Base-by-base conservation (phyloP, 2,329 filamentous ascomycete genomes). In the Fusarium marasasianum region DNA sequence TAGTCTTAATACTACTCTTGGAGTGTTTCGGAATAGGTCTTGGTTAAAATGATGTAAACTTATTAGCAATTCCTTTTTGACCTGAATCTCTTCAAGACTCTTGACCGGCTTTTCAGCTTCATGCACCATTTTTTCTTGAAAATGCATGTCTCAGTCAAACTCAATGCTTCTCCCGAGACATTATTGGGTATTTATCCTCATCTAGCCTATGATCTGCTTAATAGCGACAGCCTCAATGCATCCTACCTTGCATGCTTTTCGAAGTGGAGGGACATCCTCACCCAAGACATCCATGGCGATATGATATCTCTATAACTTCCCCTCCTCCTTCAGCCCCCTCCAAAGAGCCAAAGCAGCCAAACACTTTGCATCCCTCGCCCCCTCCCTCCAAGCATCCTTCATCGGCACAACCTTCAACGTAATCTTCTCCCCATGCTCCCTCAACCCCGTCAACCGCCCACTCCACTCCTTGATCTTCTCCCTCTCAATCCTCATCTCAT, bases 341-440 rank as follows among this genome's bases (percentile, higher is more conserved):
- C 87, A 92, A 24, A 92, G 78, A 20, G 89, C 88, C 78, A 90
- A 79, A 8, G 90, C 90, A 24, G 85, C 84, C 54, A 92, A 83
- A n/a, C 87, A 86, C 80, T 91, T 92, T 4, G 86, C 85, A 76
- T 92, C 90, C 24, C 88, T 83, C 2, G 84, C 86, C 2, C 87
- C 90, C 75, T 87, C 88, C 70, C 80, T 84, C 90, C 89, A 91
- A 14, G 90, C 81, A 72, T 91, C 84, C 73, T 83, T 82, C 82
- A 91, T 83, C 50, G 81, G 86, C 18, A 91, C 87, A 35, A 91
- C 78, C 80, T 88, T 90, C 63, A 91, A 80, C 17, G 88, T 90
- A 71, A 91, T 91, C 82, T 85, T 90, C 82, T 92, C 90, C 5
- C 89, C 89, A 14, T 90, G 77, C 11, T 87, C 85, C 57, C 89